Evolutionary conservation across 768 basidiomycete species (phyloP), one percentile per base, ranked within the genome.

Genomic region (Calocybe cyanea): DNA sequence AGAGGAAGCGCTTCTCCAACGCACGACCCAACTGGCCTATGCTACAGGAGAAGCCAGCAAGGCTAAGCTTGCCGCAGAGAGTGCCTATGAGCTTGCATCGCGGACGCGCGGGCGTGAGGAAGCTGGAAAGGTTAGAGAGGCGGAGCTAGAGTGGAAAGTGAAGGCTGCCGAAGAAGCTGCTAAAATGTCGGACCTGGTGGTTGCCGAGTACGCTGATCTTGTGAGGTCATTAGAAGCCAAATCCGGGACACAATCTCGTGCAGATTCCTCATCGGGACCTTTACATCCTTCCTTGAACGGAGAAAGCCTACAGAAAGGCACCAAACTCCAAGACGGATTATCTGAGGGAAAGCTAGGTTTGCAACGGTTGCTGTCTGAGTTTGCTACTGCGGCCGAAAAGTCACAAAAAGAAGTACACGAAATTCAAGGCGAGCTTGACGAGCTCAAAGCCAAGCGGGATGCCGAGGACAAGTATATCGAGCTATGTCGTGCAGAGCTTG

Each of bases 131-230:
- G 60, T 59, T 3, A 69, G 73, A n/a, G 78, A 81, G 53, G 60
- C 71, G 17, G 73, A 72, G 23, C 58, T 85, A 40, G 68, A 75
- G 51, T 50, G 67, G 50, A 72, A 62, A 52, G 59, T 78, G 2
- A 67, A 63, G 30, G 67, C 65, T 17, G 72, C 73, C 3, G 76
- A 83, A 49, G 81, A 86, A 58, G 76, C 83, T 50, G 64, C 68
- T 25, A 72, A 69, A 52, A 77, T 87, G 73, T 71, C 73, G 32
- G 87, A 90, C 46, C 58, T 75, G 23, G 82, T 80, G 4, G 74
- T 90, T 13, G 68, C 73, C 41, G 85, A 90, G 52, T 91, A 91
- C 42, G 88, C 88, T 0, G 79, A 78, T 47, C 73, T 91, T 11
- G 88, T 90, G 10, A 72, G 86, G 15, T 71, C 64, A 1, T 68